Conservation (phyloP, 2,329 filamentous ascomycete genomes). For the Epichloe gansuensis region DNA sequence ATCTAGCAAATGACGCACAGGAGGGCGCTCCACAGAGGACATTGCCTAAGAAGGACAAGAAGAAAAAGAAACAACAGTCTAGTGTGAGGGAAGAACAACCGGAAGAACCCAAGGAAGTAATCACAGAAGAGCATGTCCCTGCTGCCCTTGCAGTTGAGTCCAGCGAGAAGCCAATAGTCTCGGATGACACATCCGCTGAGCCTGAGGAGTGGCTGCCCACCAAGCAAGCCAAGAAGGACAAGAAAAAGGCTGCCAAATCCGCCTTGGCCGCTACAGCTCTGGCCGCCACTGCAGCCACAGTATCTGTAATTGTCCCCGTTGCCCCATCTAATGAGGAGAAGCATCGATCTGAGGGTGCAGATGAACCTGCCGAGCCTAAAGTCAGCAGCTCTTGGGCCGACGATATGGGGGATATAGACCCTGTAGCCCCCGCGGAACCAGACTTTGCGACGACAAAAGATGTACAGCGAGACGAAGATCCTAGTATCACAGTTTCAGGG, state of each 20-base stretch:
- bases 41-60: conserved; percentile 19
- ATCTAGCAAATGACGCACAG: not conserved
- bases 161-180: not conserved
- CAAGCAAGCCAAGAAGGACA: conserved; percentile 22
- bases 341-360: not conserved
- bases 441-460: not conserved
- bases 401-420: conserved; percentile 6
- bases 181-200: conserved; percentile 4
- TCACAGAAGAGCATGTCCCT: not conserved
- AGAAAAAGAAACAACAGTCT: conserved; percentile 3
- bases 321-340: not conserved
- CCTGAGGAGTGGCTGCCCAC: conserved; percentile 6
- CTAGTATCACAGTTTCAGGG: conserved; percentile 24
- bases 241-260: conserved; percentile 23
- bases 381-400: conserved; percentile 8
- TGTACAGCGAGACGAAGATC: conserved; percentile 10
- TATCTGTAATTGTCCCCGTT: not conserved
- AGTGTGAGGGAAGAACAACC: not conserved
- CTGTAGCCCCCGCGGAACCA: not conserved
- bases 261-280: conserved; percentile 9
- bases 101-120: not conserved
- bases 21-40: conserved; percentile 7
- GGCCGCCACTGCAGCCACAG: conserved; percentile 3
- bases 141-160: not conserved
- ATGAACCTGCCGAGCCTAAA: not conserved